Evolutionary conservation across 2,329 filamentous ascomycete species (phyloP).

Genomic region (Beauveria australis): DNA sequence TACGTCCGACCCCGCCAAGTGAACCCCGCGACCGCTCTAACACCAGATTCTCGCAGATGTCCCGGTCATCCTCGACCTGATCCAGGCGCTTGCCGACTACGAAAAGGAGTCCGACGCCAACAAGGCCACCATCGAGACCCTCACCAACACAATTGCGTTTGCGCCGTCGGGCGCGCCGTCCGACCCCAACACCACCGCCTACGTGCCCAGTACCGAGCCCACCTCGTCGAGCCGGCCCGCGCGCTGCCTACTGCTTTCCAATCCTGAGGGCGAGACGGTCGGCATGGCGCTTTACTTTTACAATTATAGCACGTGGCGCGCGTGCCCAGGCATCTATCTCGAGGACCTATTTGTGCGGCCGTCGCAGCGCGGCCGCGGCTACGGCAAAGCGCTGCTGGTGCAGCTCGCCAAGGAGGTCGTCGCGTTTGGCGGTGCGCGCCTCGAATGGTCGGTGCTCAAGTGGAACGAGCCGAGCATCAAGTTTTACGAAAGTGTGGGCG

Average conservation of each 20-base stretch:
- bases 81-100: constrained; percentile 80
- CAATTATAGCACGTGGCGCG: constrained; percentile 91
- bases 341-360: constrained; percentile 84
- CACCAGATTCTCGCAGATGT: constrained; percentile 52
- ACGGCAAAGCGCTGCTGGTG: constrained; percentile 67
- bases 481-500: constrained; percentile 72
- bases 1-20: neutral
- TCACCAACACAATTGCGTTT: constrained; percentile 72
- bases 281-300: constrained; percentile 90
- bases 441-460: constrained; percentile 88
- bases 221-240: constrained; percentile 55
- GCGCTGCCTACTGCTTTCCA: constrained; percentile 63
- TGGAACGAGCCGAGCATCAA: constrained; percentile 88
- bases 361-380: constrained; percentile 63
- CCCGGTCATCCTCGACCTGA: constrained; percentile 68
- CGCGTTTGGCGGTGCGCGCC: constrained; percentile 60
- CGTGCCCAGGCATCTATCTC: constrained; percentile 81
- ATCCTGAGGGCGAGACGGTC: constrained; percentile 40
- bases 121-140: constrained; percentile 67
- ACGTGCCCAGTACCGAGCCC: constrained; percentile 39
- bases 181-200: constrained; percentile 28
- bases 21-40: neutral
- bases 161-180: constrained; percentile 39
- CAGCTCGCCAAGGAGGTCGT: constrained; percentile 73
- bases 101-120: constrained; percentile 69